phyloP scores from a whole-genome alignment of 768 basidiomycete species.

The Lactarius quietus region DNA sequence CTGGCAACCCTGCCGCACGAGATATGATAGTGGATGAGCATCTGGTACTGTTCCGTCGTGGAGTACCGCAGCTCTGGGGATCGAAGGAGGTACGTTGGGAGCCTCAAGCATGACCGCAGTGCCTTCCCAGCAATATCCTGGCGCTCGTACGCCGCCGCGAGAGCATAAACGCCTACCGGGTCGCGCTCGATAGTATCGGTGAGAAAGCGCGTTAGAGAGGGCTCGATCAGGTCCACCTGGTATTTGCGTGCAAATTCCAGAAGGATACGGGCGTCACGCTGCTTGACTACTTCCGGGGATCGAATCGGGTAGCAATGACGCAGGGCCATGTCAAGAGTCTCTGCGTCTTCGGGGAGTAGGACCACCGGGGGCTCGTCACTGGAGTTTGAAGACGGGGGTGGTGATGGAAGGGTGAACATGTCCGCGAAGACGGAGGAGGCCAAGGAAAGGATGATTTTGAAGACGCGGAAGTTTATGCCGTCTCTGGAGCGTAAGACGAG shows the following conservation, averaged over 20 bases:
- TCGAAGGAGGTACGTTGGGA: background rate
- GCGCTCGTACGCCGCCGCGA: constrained; percentile 5
- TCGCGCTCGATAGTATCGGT: constrained; percentile 5
- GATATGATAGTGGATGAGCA: constrained; percentile 8
- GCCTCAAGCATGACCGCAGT: background rate
- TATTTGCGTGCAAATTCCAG: constrained; percentile 21
- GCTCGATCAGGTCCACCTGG: constrained; percentile 3
- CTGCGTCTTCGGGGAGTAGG: constrained; percentile 5
- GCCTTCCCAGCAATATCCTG: constrained; percentile 1
- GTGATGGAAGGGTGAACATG: constrained; percentile 13
- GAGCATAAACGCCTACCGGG: constrained; percentile 19
- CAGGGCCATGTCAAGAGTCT: constrained; percentile 11
- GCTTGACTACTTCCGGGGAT: background rate
- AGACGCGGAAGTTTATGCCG: constrained; percentile 14
- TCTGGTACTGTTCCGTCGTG: constrained; percentile 12
- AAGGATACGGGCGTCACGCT: constrained; percentile 5
- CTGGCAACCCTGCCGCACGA: constrained; percentile 13
- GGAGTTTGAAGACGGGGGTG: background rate
- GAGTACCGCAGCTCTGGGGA: constrained; percentile 7
- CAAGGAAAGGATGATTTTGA: constrained; percentile 16
- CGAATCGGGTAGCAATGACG: constrained; percentile 21
- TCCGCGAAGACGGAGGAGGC: constrained; percentile 13
- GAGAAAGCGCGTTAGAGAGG: background rate
- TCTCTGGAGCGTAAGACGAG: constrained; percentile 11
- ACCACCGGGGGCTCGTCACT: background rate